Conservation (phyloP, 2,329 filamentous ascomycete species). For the Penicillium sp. region DNA sequence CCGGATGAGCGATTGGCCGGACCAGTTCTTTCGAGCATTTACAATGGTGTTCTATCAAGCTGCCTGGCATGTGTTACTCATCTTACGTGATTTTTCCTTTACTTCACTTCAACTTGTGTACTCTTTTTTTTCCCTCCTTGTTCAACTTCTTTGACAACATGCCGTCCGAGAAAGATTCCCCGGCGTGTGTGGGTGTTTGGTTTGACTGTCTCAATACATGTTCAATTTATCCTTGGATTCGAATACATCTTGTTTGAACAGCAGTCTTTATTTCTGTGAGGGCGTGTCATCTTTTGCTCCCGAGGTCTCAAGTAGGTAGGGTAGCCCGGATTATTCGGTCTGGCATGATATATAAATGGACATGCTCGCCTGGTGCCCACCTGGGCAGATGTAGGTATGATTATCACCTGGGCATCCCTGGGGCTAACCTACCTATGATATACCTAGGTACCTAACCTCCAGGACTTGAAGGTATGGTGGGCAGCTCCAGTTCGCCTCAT, state of each 20-base stretch:
- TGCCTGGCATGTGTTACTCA: constrained; percentile 34
- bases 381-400: too few species aligned
- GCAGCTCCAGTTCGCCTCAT: too few species aligned
- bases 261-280: neutral
- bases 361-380: too few species aligned
- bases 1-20: constrained; percentile 38
- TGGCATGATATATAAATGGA: too few species aligned
- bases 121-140: constrained; percentile 17
- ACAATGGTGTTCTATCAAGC: constrained; percentile 33
- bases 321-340: too few species aligned
- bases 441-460: too few species aligned
- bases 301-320: neutral
- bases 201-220: constrained; percentile 7
- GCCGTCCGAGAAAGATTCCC: constrained; percentile 24
- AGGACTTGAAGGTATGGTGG: too few species aligned
- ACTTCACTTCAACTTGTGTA: constrained; percentile 21
- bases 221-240: neutral
- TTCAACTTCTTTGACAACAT: constrained; percentile 24
- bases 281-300: neutral
- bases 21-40: constrained; percentile 37
- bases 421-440: too few species aligned
- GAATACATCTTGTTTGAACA: neutral
- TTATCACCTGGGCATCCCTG: too few species aligned
- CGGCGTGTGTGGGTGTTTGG: constrained; percentile 17
- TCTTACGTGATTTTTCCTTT: constrained; percentile 32